Evolutionary conservation across 148 eudicot genomes (phyloP).

Genomic region (Spergularia marina): DNA sequence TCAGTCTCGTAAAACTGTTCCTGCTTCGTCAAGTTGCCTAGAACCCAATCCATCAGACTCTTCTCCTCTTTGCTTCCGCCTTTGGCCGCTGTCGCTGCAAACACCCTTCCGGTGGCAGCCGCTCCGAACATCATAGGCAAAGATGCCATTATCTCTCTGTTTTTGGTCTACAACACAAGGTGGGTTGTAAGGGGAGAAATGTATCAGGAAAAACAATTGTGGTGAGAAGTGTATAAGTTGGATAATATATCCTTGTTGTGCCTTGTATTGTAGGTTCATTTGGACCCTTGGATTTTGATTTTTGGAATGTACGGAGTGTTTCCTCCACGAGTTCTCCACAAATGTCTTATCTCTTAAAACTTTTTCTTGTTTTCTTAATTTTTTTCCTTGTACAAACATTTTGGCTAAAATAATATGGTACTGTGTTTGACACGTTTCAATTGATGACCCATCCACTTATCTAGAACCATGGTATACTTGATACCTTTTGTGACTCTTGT

Average conservation of each 20-base stretch:
- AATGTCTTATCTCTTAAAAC: constrained; percentile 19
- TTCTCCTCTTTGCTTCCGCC: constrained; percentile 31
- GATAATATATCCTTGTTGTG: constrained; percentile 23
- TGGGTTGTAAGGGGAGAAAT: not conserved
- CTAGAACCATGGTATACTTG: not conserved
- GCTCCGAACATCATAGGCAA: constrained; percentile 24
- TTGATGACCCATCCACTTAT: constrained; percentile 17
- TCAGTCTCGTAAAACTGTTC: constrained; percentile 40
- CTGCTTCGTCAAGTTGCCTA: constrained; percentile 25
- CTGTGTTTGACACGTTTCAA: constrained; percentile 32
- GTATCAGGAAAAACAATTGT: not conserved
- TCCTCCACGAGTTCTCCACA: constrained; percentile 31
- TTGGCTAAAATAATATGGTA: constrained; percentile 27
- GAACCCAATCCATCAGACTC: constrained; percentile 30
- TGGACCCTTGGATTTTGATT: constrained; percentile 19
- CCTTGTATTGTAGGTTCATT: constrained; percentile 2
- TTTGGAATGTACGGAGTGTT: constrained; percentile 26
- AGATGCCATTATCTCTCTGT: constrained; percentile 21
- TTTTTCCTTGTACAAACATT: not conserved
- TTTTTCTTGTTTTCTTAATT: not conserved
- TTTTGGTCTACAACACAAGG: not conserved
- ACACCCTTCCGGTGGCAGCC: constrained; percentile 20
- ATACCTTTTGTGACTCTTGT: no score
- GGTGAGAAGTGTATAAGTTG: not conserved
- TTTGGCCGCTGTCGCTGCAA: constrained; percentile 28